Base-by-base conservation (phyloP, 805 yeast genomes). In the Candida ortonii region DNA sequence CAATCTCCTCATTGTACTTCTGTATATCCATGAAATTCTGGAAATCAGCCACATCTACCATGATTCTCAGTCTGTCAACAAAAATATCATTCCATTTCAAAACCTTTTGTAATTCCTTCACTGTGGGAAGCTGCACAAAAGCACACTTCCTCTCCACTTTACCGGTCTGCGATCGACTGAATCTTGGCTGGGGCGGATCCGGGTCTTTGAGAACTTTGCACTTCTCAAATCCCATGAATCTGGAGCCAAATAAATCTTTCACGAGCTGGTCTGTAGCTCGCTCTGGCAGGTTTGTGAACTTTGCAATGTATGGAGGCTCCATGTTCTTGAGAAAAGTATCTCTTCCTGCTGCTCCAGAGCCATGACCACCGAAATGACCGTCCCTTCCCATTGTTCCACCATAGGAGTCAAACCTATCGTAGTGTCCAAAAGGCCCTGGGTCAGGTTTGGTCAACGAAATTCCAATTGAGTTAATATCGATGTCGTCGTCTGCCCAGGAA, bases 401-500 rank as follows among this genome's bases (percentile, higher is more conserved):
- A n/a, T n/a, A n/a, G n/a, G n/a, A n/a, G n/a, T n/a, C n/a, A 12
- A 22, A 26, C 19, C 33, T 28, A 15, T 36, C 36, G 22, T 32
- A 21, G 5, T 35, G 30, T 22, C 34, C 38, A 18, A 36, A 41
- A 15, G 24, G 15, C 30, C 28, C 26, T 14, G 29, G 34, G 9
- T 26, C 25, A 16, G 45, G 50, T 15, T 43, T 43, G 19, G 46
- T 33, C 5, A 45, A 38, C 5, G 74, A 70, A 8, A 74, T 72
- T 25, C 75, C 73, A 46, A 78, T 76, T 22, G 81, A 71, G 25
- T 71, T 69, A 58, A 78, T 62, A 51, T 79, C 86, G 37, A 79
- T 75, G 49, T 78, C 84, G 52, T 75, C 84, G 47, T 79, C 85
- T 12, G 84, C 84, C 86, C 86, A 79, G 6, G 78, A 72, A 6